Evolutionary conservation across 352 stramenopile species (phyloP).

Genomic region (Pythium rhizo-oryzae): DNA sequence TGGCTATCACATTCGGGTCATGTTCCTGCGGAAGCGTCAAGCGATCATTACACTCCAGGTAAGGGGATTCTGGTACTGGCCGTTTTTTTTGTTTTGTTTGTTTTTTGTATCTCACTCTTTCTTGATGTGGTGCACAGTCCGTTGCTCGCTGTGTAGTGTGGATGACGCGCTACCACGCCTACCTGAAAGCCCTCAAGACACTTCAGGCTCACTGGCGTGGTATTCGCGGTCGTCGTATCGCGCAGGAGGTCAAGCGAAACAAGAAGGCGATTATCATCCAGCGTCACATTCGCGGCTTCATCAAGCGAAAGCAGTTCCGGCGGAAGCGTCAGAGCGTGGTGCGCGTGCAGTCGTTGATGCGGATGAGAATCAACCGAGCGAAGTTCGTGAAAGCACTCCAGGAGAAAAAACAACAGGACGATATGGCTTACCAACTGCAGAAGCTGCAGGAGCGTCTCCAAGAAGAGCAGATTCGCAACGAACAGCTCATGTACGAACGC

Average conservation of each 20-base stretch:
- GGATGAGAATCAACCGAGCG: conserved; percentile 80
- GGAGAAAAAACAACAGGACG: conserved; percentile 81
- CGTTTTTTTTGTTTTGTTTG: not conserved
- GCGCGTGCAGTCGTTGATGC: conserved; percentile 58
- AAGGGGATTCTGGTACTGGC: conserved; percentile 31
- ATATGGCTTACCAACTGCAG: conserved; percentile 87
- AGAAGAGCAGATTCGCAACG: conserved; percentile 81
- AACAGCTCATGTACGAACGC: conserved; percentile 55
- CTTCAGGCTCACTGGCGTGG: conserved; percentile 83
- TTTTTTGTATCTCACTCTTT: conserved; percentile 1
- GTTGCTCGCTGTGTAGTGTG: conserved; percentile 79
- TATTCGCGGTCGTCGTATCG: conserved; percentile 59
- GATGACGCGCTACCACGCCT: conserved; percentile 74
- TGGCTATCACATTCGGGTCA: conserved; percentile 59
- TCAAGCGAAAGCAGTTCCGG: conserved; percentile 47
- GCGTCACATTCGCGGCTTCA: conserved; percentile 61
- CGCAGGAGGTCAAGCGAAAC: conserved; percentile 49
- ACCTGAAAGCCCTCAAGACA: conserved; percentile 52
- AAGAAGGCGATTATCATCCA: conserved; percentile 72
- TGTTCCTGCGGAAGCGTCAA: conserved; percentile 64
- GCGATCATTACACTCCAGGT: conserved; percentile 74
- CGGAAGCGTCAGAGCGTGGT: conserved; percentile 26
- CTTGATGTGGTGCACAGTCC: conserved; percentile 40
- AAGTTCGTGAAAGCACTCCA: conserved; percentile 78
- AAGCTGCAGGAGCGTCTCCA: conserved; percentile 78